Evolutionary conservation across 2,329 filamentous ascomycete species (phyloP), one percentile per base, ranked within the genome.

Genomic region (Dichotomopilus funicola): DNA sequence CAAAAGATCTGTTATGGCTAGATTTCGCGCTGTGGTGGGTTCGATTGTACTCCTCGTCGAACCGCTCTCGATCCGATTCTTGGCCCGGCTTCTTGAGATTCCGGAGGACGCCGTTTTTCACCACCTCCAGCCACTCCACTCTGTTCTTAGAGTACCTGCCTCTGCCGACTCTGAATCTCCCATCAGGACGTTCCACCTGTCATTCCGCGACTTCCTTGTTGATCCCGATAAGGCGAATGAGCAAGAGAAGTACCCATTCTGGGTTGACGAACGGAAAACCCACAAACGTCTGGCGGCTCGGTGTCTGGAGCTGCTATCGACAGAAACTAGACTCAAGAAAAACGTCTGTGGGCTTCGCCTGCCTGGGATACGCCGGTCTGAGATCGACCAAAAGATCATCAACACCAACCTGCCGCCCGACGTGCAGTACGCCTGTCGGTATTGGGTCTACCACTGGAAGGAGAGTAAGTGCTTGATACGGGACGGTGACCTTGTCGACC

Each of bases 181-280:
- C 0, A 48, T 73, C 4, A 63, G 61, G 12, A 55, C 69, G 0
- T 62, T 69, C 2, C 71, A 74, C 52, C 56, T 68, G 6, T 72
- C 72, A 0, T 74, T 75, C 45, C 66, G 67, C 3, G 70, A 74
- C 55, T 72, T 71, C 58, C 68, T 75, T 9, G 36, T 71, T 8
- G 63, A 71, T 52, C 37, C 59, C 6, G 6, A 51, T 64, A 8
- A 64, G 60, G 58, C 56, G 63, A 59, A 38, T 7, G 55, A 63
- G 11, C n/a, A n/a, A n/a, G n/a, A n/a, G n/a, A n/a, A n/a, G n/a
- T n/a, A n/a, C n/a, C n/a, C n/a, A n/a, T 73, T 75, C 59, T 68
- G 68, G 67, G 62, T 74, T 42, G 62, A 76, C 27, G 68, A 72
- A 56, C 61, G 56, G 48, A 12, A 60, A 13, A 61, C 65, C 27